phyloP scores from a whole-genome alignment of 768 basidiomycete species.

The Trametes sanguinea region DNA sequence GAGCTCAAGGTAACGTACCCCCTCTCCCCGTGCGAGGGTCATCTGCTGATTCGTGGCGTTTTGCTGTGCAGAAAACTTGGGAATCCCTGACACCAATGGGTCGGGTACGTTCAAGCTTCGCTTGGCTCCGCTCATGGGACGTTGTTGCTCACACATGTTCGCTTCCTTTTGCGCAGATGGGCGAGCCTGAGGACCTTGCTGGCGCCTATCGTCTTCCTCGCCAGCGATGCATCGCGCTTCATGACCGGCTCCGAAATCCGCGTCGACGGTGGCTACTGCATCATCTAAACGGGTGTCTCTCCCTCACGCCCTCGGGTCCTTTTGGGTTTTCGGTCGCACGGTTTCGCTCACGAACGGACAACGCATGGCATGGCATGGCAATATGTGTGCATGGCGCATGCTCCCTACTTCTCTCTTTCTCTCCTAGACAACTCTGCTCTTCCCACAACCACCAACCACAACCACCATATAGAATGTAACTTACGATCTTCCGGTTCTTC shows the following conservation, averaged over 20 bases:
- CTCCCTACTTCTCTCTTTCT: background rate
- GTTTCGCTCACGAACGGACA: conserved; percentile 9
- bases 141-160: background rate
- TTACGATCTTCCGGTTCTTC: conserved; percentile 7
- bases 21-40: background rate
- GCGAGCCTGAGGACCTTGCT: conserved; percentile 89
- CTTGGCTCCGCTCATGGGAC: conserved; percentile 2
- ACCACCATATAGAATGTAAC: conserved; percentile 18
- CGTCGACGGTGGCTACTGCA: conserved; percentile 89
- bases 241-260: conserved; percentile 86
- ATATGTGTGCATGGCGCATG: background rate
- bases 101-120: conserved; percentile 51
- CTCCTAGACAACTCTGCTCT: conserved; percentile 1
- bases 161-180: conserved; percentile 56
- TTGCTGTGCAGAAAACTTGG: conserved; percentile 71
- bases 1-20: conserved; percentile 66
- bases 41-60: conserved; percentile 19
- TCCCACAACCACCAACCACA: background rate
- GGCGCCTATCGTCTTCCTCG: conserved; percentile 89
- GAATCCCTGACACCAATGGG: conserved; percentile 85
- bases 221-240: conserved; percentile 87
- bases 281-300: conserved; percentile 44
- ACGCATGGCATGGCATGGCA: background rate
- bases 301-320: background rate
- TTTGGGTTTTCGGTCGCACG: background rate